phyloP scores from a whole-genome alignment of 257 asterid genomes.

The Euphrasia confusa region DNA sequence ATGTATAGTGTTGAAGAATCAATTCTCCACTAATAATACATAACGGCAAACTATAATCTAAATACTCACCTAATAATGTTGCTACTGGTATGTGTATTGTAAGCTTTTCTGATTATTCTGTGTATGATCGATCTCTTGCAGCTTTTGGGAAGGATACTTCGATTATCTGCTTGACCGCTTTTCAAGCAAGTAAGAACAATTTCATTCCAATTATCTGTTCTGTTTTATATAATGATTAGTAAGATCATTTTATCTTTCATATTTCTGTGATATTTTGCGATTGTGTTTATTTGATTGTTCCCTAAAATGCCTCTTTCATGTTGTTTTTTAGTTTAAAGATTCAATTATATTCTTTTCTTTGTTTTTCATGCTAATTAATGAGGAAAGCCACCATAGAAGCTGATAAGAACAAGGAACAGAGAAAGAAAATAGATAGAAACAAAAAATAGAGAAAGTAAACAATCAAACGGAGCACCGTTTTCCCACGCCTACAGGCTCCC shows the following conservation, averaged over 20 bases:
- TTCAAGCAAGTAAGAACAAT: conserved; percentile 66
- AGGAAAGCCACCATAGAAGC: conserved; percentile 8
- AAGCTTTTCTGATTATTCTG: conserved; percentile 17
- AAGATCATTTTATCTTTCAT: background rate
- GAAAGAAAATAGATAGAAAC: too few relatives aligned
- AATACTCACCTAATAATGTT: conserved; percentile 10
- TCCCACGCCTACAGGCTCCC: too few relatives aligned
- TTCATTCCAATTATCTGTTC: conserved; percentile 13
- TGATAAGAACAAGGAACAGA: too few relatives aligned
- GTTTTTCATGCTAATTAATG: background rate
- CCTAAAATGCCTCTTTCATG: background rate
- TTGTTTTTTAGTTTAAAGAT: background rate
- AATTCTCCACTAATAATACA: background rate
- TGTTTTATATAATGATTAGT: conserved; percentile 7
- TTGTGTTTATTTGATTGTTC: conserved; percentile 7
- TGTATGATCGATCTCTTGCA: conserved; percentile 36
- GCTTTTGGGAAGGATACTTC: conserved; percentile 95
- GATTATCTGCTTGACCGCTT: conserved; percentile 79
- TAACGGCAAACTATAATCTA: background rate
- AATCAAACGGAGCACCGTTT: too few relatives aligned
- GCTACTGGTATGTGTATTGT: background rate
- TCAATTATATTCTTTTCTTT: background rate
- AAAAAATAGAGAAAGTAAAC: too few relatives aligned
- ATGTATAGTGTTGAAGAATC: conserved; percentile 6
- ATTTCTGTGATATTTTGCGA: conserved; percentile 7